Percentiles rank a stretch among this genome's conserved stretches.
phyloP scores from a whole-genome alignment of 1,284 basidiomycete species.

The Somion occarium region DNA sequence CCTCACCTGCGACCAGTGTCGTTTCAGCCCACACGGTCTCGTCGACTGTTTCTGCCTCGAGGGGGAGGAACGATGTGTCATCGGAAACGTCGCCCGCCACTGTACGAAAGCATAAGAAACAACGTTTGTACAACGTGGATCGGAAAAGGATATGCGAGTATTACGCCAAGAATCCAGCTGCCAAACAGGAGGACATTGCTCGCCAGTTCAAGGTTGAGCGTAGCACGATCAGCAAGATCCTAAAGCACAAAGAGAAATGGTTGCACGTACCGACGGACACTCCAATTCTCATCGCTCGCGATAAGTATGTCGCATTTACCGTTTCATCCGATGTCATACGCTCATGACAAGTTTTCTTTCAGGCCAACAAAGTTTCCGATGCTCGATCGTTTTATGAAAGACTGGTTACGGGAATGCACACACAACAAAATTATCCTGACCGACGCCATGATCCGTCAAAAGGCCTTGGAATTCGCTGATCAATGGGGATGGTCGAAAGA shows the following conservation, averaged over 20 bases:
- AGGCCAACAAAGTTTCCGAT: conserved; percentile 77
- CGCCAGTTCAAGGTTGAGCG: conserved; percentile 75
- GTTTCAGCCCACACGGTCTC: conserved; percentile 47
- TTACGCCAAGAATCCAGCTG: conserved; percentile 56
- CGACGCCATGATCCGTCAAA: conserved; percentile 66
- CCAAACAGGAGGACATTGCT: conserved; percentile 81
- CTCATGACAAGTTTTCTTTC: conserved; percentile 2
- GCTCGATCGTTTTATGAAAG: conserved; percentile 61
- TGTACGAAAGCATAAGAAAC: conserved; percentile 55
- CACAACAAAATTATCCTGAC: conserved; percentile 50
- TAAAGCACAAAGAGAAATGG: conserved; percentile 83
- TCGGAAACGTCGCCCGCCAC: conserved; percentile 16
- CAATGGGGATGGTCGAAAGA: conserved; percentile 41
- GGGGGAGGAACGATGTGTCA: conserved; percentile 24
- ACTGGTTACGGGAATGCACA: conserved; percentile 55
- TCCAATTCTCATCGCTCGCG: conserved; percentile 53
- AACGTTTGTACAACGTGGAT: conserved; percentile 68
- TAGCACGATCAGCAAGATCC: conserved; percentile 90
- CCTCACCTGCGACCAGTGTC: conserved; percentile 58
- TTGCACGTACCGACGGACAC: conserved; percentile 60
- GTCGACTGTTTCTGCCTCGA: conserved; percentile 31
- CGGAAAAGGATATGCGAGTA: conserved; percentile 76
- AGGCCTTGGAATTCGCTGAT: conserved; percentile 67
- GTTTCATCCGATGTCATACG: conserved; percentile 7
- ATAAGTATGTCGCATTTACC: conserved; percentile 43